phyloP scores from a whole-genome alignment of 371 early-diverging fungal species.

The Lichtheimia corymbifera region DNA sequence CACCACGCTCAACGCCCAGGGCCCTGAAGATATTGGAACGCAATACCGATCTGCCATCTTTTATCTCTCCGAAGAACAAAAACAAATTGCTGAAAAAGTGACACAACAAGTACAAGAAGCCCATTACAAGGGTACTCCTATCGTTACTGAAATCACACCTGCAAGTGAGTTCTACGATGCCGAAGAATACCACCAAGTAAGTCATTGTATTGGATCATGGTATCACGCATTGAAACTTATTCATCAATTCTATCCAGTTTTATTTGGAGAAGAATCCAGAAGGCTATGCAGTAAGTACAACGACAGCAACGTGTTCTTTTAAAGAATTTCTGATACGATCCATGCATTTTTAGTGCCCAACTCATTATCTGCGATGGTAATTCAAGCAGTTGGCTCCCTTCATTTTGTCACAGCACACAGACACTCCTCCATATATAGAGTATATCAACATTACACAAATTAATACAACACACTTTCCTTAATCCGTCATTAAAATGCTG shows the following conservation, averaged over 20 bases:
- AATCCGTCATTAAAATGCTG: too few species aligned
- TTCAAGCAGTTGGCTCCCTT: background rate
- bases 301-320: background rate
- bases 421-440: too few species aligned
- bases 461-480: too few species aligned
- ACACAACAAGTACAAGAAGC: slow-evolving; percentile 61
- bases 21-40: slow-evolving; percentile 33
- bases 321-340: background rate
- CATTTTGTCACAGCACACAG: too few species aligned
- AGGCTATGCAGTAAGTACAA: slow-evolving; percentile 38
- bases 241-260: slow-evolving; percentile 9
- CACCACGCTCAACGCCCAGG: slow-evolving; percentile 26
- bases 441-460: too few species aligned
- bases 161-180: slow-evolving; percentile 81
- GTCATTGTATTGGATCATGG: background rate
- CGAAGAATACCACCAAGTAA: slow-evolving; percentile 85
- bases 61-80: slow-evolving; percentile 74
- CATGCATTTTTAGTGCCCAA: slow-evolving; percentile 13
- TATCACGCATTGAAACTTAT: too few species aligned
- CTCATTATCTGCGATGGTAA: slow-evolving; percentile 20
- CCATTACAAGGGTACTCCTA: slow-evolving; percentile 53
- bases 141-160: slow-evolving; percentile 77
- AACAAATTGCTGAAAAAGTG: slow-evolving; percentile 65
- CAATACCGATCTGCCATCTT: slow-evolving; percentile 91
- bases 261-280: slow-evolving; percentile 43